Evolutionary conservation across 345 rosid genomes (phyloP), one percentile per base, ranked within the genome.

Genomic region (Mallotus nudiflorus): DNA sequence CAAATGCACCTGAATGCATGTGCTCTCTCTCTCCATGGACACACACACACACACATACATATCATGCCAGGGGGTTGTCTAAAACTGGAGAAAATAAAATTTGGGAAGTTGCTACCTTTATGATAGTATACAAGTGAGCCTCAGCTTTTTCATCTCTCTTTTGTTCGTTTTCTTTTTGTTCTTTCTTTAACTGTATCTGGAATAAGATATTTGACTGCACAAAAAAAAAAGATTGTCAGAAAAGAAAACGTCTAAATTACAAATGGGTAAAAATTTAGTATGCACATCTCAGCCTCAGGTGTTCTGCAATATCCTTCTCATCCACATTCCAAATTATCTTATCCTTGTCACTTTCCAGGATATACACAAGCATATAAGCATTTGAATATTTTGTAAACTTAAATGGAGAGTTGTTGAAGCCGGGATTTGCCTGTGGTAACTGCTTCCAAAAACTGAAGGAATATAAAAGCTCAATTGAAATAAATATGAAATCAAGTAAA

Each of bases 311-410:
- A 81, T 96, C 99, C 83, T 91, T 86, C 78, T 96, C 98, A 78
- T 90, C 99, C 76, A 96, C 99, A 56, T 92, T 87, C 75, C 99
- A 92, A 67, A 96, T 88, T 68, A 96, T 89, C 82, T 92, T 92
- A 75, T 90, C 98, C 82, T 90, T 91, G 83, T 92, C 99, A 73
- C 88, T 92, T 69, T 96, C 98, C 66, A 98, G 97, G 66, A 96
- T 88, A 72, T 96, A 96, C 66, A 96, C 99, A 82, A 96, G 94
- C 99, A 96, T 96, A 81, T 96, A 96, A n/a, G 99, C 99, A 83
- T 96, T 96, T 49, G 98, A 92, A 71, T 90, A 86, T 70, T 95
- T 92, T 46, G 98, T 90, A 81, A 89, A 92, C 75, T 95, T 90
- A 67, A 92, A 90, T 56, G 94, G 94, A 62, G 91, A 82, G 80